Conservation (phyloP, 2,329 filamentous ascomycete genomes). For the Penicillium sp. region DNA sequence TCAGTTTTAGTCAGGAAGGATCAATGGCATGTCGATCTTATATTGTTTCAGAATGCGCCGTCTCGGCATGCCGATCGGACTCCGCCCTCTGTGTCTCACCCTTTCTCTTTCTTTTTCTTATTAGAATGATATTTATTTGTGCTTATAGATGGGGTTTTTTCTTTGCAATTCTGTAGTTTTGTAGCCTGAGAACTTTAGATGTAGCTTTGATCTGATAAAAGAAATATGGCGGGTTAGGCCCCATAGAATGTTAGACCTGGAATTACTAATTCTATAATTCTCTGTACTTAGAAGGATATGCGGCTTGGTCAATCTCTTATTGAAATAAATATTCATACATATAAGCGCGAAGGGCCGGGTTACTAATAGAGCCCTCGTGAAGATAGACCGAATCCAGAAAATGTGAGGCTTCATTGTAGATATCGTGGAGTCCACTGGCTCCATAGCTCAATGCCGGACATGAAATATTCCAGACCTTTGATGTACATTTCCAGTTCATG, state of each 20-base stretch:
- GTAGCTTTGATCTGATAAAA: no score
- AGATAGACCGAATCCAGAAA: background rate
- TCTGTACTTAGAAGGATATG: background rate
- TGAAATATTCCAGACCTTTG: constrained; percentile 16
- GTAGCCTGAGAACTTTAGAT: no score
- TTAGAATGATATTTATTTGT: no score
- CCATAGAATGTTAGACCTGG: no score
- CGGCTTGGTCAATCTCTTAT: background rate
- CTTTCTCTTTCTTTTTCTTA: no score
- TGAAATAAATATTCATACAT: background rate
- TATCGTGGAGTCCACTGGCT: constrained; percentile 21
- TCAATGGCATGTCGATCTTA: background rate
- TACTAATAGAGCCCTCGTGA: background rate
- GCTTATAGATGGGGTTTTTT: no score
- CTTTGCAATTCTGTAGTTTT: no score
- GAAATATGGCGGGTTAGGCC: no score
- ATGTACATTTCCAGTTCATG: constrained; percentile 16
- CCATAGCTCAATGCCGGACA: constrained; percentile 21
- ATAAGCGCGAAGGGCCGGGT: background rate
- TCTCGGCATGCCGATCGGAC: background rate
- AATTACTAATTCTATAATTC: no score
- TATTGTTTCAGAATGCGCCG: background rate
- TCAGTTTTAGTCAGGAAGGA: background rate
- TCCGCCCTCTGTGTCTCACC: no score
- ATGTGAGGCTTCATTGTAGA: background rate